Evolutionary conservation across 345 rosid species (phyloP), one percentile per base, ranked within the genome.

Genomic region (Acer negundo): DNA sequence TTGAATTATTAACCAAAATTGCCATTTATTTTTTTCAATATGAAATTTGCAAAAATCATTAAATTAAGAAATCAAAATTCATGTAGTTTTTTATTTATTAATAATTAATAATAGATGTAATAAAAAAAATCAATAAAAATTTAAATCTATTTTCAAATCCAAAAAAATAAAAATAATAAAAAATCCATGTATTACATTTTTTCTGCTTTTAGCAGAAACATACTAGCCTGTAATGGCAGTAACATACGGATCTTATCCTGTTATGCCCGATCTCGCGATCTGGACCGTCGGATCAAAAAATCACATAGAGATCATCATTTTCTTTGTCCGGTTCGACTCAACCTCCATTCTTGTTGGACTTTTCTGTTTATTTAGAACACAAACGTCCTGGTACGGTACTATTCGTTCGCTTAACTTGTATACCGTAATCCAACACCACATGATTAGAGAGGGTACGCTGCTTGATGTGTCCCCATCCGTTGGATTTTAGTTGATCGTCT

Each of bases 381-480:
- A 22, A 9, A 20, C 6, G 24, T 24, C 44, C 58, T 17, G 65
- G 58, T 10, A 46, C 67, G 13, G 58, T 17, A 46, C 68, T 13
- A 24, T 73, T 47, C 7, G n/a, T 16, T 6, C 58, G 20, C n/a
- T 53, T 3, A 2, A 26, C 19, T 26, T 12, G 42, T 61, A 23
- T 42, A 10, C 49, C 23, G 19, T 35, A 42, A 58, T 62, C 44
- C 17, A 63, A 5, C 26, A 28, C 62, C 31, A 19, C 77, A 59
- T 8, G 76, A 62, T 73, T 73, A 62, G 40, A 59, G 2, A 4
- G 23, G 19, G 23, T 17, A 69, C 73, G 3, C 4, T 3, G 40
- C 4, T 15, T 64, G 62, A 47, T 46, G 70, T 49, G 72, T 51
- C 72, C 51, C 64, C 53, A 22, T 66, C 78, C 65, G 15, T 31